Evolutionary conservation across 2,329 filamentous ascomycete genomes (phyloP).

Genomic region (Penicillium paneum): DNA sequence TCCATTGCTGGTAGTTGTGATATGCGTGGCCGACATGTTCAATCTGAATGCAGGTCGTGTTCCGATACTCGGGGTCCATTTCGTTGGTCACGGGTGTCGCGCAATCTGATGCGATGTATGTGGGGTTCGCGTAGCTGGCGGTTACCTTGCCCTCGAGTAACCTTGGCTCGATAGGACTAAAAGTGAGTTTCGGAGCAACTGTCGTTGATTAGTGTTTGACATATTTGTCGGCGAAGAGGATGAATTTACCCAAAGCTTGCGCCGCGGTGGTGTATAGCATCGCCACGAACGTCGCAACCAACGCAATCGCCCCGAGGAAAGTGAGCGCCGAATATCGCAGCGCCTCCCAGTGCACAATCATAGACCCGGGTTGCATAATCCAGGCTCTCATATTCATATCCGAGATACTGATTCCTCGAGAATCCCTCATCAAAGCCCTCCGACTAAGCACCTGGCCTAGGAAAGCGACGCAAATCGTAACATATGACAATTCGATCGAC

Average conservation of each 20-base stretch:
- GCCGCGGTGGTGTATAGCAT: conserved; percentile 75
- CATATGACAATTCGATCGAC: conserved; percentile 73
- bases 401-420: conserved; percentile 66
- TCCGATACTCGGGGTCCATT: conserved; percentile 42
- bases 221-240: too few relatives aligned
- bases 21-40: conserved; percentile 66
- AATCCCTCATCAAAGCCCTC: conserved; percentile 59
- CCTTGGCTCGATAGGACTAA: conserved; percentile 51
- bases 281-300: conserved; percentile 63
- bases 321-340: conserved; percentile 63
- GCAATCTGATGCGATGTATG: conserved; percentile 57
- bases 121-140: conserved; percentile 61
- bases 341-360: conserved; percentile 66
- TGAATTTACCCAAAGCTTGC: conserved; percentile 57
- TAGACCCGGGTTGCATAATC: conserved; percentile 69
- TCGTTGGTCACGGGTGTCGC: conserved; percentile 55
- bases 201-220: background rate
- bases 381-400: conserved; percentile 76
- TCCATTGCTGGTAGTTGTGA: conserved; percentile 65
- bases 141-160: conserved; percentile 57
- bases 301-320: conserved; percentile 60
- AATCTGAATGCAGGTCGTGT: conserved; percentile 63
- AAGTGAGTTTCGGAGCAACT: conserved; percentile 68
- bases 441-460: conserved; percentile 72
- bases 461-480: conserved; percentile 71